Evolutionary conservation across 768 basidiomycete genomes (phyloP).

Genomic region (Lentinula sp.): DNA sequence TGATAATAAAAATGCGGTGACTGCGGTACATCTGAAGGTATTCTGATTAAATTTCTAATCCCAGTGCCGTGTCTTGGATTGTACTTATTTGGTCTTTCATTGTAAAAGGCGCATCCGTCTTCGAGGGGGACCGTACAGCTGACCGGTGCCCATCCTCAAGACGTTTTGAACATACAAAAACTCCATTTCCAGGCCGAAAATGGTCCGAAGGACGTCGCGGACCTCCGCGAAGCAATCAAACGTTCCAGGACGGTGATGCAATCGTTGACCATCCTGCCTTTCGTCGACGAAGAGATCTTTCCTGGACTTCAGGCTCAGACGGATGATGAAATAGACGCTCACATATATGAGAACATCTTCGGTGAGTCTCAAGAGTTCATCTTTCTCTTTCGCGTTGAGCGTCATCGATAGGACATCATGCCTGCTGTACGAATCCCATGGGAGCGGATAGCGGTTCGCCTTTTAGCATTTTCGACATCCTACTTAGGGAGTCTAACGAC

Average conservation of each 20-base stretch:
- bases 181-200: constrained; percentile 19
- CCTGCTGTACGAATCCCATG: constrained; percentile 24
- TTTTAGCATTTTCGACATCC: neutral
- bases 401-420: constrained; percentile 19
- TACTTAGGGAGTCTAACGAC: neutral
- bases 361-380: constrained; percentile 8
- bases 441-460: constrained; percentile 19
- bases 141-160: constrained; percentile 24
- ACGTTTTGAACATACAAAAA: constrained; percentile 22
- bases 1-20: constrained; percentile 17
- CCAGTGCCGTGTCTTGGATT: too few species aligned
- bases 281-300: constrained; percentile 13
- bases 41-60: neutral
- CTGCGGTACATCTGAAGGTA: constrained; percentile 18
- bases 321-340: constrained; percentile 19
- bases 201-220: constrained; percentile 18
- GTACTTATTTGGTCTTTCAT: too few species aligned
- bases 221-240: constrained; percentile 19
- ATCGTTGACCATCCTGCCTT: constrained; percentile 9
- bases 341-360: constrained; percentile 18
- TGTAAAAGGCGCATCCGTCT: constrained; percentile 17
- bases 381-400: neutral
- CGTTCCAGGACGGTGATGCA: constrained; percentile 16
- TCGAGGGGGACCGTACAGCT: constrained; percentile 23
- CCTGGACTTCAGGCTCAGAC: constrained; percentile 15